These are phyloP conservation scores for Allomyces javanicus DNA, from an alignment of 192 early-diverging fungal species.

Conservation along the genomic window DNA sequence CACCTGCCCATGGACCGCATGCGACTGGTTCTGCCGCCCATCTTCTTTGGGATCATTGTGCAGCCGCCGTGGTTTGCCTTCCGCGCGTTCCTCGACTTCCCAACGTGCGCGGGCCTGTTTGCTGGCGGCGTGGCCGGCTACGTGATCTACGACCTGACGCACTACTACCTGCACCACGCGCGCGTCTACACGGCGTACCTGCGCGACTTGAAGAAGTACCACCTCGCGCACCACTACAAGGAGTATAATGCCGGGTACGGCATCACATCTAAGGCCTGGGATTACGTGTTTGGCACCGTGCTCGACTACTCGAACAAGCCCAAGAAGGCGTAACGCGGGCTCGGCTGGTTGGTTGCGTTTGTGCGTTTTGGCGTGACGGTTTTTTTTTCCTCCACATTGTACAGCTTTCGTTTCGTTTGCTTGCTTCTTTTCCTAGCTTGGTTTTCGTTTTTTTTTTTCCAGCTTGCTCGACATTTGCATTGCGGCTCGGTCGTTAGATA, in stretches of 20 bases:
- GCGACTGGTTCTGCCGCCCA: conserved; percentile 89
- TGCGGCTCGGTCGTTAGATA: no score
- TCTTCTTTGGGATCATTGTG: not conserved
- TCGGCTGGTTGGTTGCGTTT: no score
- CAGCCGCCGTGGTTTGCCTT: conserved; percentile 13
- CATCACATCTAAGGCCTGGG: conserved; percentile 82
- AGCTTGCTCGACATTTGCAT: no score
- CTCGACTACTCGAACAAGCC: conserved; percentile 10
- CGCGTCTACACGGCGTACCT: conserved; percentile 48
- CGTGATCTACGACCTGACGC: conserved; percentile 76
- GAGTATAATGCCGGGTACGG: conserved; percentile 70
- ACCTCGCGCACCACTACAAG: conserved; percentile 89
- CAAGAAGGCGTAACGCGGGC: not conserved
- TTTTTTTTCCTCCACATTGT: no score
- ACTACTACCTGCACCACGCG: conserved; percentile 91
- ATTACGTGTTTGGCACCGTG: conserved; percentile 54
- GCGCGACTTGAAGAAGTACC: conserved; percentile 78
- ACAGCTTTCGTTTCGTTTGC: no score
- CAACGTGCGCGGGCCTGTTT: conserved; percentile 43
- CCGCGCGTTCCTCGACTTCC: conserved; percentile 37
- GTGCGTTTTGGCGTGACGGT: no score
- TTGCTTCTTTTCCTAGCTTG: no score
- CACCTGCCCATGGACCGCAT: conserved; percentile 89
- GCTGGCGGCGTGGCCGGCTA: conserved; percentile 63
- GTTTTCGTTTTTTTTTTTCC: no score